Base-by-base conservation (phyloP, 1,284 basidiomycete species). In the Rhodotorula sp. region DNA sequence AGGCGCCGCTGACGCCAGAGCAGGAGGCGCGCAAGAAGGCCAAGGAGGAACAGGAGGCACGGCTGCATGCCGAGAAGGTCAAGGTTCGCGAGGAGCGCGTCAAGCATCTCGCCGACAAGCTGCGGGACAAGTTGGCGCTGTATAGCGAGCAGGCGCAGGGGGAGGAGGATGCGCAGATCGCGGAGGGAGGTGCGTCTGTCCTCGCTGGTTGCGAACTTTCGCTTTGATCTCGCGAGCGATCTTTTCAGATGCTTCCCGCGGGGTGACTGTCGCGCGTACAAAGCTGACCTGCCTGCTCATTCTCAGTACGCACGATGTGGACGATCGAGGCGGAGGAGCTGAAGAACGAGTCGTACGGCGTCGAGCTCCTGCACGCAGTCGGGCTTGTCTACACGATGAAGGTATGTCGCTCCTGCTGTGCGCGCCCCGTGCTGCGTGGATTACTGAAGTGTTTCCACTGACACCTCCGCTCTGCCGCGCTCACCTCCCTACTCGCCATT, bases 341-440 rank as follows among this genome's bases (percentile, higher is more conserved):
- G 51, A 90, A 91, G 82, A 86, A 88, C 54, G 96, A 99, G 82
- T 94, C 90, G 13, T 99, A 97, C 77, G 96, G 96, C 55, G 88
- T 90, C 27, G 97, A 99, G 73, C 85, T 99, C 17, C 84, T 99
- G 29, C 90, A 98, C 69, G 88, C 94, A 0, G 90, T 99, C 73
- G 96, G 97, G 0, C 91, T 92, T 75, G 91, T 93, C 9, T 99
- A 99, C 81, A 83, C 85, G 65, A 85, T 89, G 34, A 97, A 95
- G 64, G 88, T 91, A 12, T 89, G 89, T 79, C 79, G 71, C 67
- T 27, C 19, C 13, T n/a, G 7, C 12, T 27, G 8, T 17, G n/a
- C n/a, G n/a, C n/a, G n/a, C n/a, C n/a, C n/a, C n/a, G n/a, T n/a
- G n/a, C n/a, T n/a, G n/a, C n/a, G n/a, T n/a, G n/a, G n/a, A n/a